A percentile compares a stretch with the other conserved stretches of the same genome.
phyloP scores from a whole-genome alignment of 2,329 filamentous ascomycete genomes.

The Penicillium thymicola region DNA sequence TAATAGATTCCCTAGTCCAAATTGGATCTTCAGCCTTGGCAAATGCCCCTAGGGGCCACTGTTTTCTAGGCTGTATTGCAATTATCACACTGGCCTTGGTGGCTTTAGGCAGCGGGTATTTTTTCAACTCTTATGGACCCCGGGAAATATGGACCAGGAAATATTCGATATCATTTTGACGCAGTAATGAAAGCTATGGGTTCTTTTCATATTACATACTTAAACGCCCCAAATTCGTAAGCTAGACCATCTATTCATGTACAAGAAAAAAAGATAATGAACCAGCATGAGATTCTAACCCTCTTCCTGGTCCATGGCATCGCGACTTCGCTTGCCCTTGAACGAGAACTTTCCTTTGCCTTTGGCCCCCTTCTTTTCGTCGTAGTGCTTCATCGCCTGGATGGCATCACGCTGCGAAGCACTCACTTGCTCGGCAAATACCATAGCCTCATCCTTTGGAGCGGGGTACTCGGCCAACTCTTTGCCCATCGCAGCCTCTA shows the following conservation, averaged over 20 bases:
- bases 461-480: constrained; percentile 67
- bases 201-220: constrained; percentile 5
- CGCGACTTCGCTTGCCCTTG: constrained; percentile 55
- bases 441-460: constrained; percentile 79
- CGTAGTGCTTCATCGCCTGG: constrained; percentile 75
- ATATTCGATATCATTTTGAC: constrained; percentile 24
- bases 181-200: constrained; percentile 25
- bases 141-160: constrained; percentile 15
- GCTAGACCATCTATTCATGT: constrained; percentile 10
- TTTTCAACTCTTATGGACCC: neutral
- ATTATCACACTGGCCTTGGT: neutral
- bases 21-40: neutral
- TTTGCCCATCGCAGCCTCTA: constrained; percentile 77
- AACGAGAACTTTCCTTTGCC: constrained; percentile 47
- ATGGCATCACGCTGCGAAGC: constrained; percentile 79
- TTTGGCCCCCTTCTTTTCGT: constrained; percentile 61
- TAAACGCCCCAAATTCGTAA: constrained; percentile 7
- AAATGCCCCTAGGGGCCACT: neutral
- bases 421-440: constrained; percentile 61
- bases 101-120: neutral
- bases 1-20: constrained; percentile 10
- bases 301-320: constrained; percentile 74
- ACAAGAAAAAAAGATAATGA: neutral
- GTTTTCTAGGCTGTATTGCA: neutral
- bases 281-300: constrained; percentile 44